These are phyloP conservation scores for Hemileia vastatrix DNA, from an alignment of 1,284 basidiomycete species.

Conservation along the genomic window DNA sequence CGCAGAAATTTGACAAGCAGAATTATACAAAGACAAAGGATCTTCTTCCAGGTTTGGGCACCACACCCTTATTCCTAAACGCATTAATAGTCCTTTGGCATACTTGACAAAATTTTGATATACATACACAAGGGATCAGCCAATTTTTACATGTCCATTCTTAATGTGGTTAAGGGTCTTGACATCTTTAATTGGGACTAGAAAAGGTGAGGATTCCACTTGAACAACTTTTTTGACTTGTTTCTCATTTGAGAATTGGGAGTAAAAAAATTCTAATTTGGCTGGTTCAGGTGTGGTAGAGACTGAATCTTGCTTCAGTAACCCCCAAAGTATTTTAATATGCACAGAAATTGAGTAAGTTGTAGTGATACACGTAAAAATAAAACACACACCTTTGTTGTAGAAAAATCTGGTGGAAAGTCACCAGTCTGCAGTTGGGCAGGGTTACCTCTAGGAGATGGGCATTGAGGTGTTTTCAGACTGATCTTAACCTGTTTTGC, in stretches of 20 bases:
- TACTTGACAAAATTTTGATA: too few relatives aligned
- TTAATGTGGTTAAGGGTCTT: background rate
- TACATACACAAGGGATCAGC: too few relatives aligned
- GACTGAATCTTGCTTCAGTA: constrained; percentile 15
- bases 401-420: background rate
- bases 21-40: background rate
- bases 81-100: background rate
- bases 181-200: background rate
- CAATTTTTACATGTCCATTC: background rate
- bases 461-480: too few relatives aligned
- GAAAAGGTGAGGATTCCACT: background rate
- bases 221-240: constrained; percentile 1
- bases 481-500: too few relatives aligned
- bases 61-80: background rate
- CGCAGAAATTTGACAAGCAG: background rate
- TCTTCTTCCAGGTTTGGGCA: background rate
- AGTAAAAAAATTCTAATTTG: constrained; percentile 1
- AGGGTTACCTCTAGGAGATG: background rate
- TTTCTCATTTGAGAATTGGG: background rate
- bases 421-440: background rate
- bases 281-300: background rate
- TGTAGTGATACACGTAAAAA: background rate
- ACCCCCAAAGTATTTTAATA: constrained; percentile 13
- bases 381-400: constrained; percentile 3
- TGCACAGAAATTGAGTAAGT: constrained; percentile 2